Base-by-base conservation (phyloP, 768 basidiomycete genomes). In the Auricularia heimuer region DNA sequence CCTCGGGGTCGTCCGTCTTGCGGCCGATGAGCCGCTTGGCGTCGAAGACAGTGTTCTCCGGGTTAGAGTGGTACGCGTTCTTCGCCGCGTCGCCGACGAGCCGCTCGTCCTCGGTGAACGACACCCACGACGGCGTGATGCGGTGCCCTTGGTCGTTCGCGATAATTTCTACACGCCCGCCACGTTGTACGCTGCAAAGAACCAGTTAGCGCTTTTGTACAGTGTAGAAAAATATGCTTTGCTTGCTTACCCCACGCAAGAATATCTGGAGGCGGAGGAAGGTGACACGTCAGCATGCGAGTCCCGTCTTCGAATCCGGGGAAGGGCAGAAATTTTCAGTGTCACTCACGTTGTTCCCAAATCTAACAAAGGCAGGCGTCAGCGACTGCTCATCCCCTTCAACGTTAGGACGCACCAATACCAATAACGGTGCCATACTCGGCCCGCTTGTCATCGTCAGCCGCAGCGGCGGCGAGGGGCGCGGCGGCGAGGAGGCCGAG, bases 81-180 rank as follows among this genome's bases (percentile, higher is more conserved):
- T 99, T 99, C 54, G 96, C 96, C 66, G 86, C 83, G 75, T 99
- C 96, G 72, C 97, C 96, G 71, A 99, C 90, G 84, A 88, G 81
- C 73, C 90, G 83, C 74, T 92, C 90, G 0, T 92, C 90, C 6
- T 90, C 87, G 64, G 83, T 83, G 74, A 92, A 92, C 71, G 81
- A 78, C 67, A 91, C 90, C 90, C 90, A 92, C 69, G 90, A 92
- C 39, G 90, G 90, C 37, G 90, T 92, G 78, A 92, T 92, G 75
- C 90, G 89, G 76, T 91, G 86, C 75, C 90, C 90, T 73, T 91
- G 90, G 77, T 92, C 90, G 79, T 92, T 92, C 75, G 89, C 89
- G 71, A 92, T 90, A 68, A 91, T 92, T 78, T 93, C 90, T 64
- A 94, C 91, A 67, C 88, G 88, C 66, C 92, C 92, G 65, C 86